Conservation (phyloP, 257 asterid genomes). For the Craterostigma plantagineum region DNA sequence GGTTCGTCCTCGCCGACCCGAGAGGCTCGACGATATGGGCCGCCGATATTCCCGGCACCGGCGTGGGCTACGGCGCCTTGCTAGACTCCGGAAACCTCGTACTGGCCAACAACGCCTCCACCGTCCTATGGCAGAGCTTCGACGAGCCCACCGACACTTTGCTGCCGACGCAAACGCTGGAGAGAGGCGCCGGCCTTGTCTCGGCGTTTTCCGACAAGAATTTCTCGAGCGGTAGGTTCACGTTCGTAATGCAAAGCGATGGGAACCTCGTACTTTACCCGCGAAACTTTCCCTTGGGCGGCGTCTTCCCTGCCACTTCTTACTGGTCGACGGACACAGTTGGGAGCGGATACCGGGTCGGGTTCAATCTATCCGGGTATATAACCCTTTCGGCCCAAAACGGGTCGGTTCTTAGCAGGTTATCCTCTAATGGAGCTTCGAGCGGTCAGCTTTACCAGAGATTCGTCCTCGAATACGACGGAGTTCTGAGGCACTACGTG, state of each 20-base stretch:
- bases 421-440: constrained; percentile 7
- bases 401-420: neutral
- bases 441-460: constrained; percentile 7
- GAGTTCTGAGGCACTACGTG: constrained; percentile 16
- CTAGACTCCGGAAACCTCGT: constrained; percentile 19
- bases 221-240: constrained; percentile 11
- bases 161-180: constrained; percentile 10
- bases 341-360: constrained; percentile 9
- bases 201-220: constrained; percentile 11
- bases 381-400: constrained; percentile 10
- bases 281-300: constrained; percentile 10
- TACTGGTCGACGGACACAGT: constrained; percentile 5
- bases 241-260: constrained; percentile 7
- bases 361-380: constrained; percentile 18
- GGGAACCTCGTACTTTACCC: constrained; percentile 16
- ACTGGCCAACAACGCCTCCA: constrained; percentile 3
- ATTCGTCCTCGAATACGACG: constrained; percentile 16
- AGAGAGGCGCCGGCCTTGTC: neutral
- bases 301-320: neutral
- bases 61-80: constrained; percentile 16
- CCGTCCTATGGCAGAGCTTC: constrained; percentile 16
- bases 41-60: constrained; percentile 1
- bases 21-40: constrained; percentile 9
- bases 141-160: constrained; percentile 17
- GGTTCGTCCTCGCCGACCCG: constrained; percentile 8